Base-by-base conservation (phyloP, 1,139 yeast genomes). In the Yamadazyma atlantica region DNA sequence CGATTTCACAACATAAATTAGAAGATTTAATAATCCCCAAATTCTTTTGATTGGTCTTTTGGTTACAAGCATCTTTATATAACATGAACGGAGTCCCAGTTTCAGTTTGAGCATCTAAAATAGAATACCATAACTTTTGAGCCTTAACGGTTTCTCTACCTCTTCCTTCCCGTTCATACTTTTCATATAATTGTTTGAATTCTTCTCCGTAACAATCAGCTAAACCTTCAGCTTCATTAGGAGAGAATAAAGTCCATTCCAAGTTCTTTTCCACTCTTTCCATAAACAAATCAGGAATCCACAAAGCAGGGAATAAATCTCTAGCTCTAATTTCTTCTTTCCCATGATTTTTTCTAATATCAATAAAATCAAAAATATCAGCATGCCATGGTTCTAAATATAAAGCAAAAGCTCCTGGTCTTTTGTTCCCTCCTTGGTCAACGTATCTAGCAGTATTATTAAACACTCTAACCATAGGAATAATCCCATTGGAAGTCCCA, bases 321-420 rank as follows among this genome's bases (percentile, higher is more conserved):
- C 96, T 78, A 10, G 96, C 95, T 61, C 96, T 79, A 53, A 82
- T 75, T 66, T 87, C 96, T 65, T 87, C 96, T 57, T 85, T 87
- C 47, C 96, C 96, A 58, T 87, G 95, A 60, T 86, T 87, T 67
- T 87, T 87, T 63, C 95, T 80, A 50, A 87, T 77, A 50, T 87
- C 94, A 39, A 87, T 69, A 57, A 87, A 84, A 43, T 86, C 95
- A 58, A 85, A 82, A 40, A 87, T 76, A 57, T 87, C 96, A 17
- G 87, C 78, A 56, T 87, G 96, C 96, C 96, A 87, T 49, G 96
- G 95, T 66, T 87, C 96, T 41, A 87, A 69, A 62, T 87, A 87
- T 40, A 87, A 66, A 30, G 96, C 95, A 61, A 87, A 85, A 11
- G 96, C 96, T 55, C 96, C 96, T 2, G 96, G 96, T 58, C 96